These are phyloP conservation scores for Thielaviopsis ethacetica DNA, from an alignment of 2,329 filamentous ascomycete species.

Conservation along the genomic window DNA sequence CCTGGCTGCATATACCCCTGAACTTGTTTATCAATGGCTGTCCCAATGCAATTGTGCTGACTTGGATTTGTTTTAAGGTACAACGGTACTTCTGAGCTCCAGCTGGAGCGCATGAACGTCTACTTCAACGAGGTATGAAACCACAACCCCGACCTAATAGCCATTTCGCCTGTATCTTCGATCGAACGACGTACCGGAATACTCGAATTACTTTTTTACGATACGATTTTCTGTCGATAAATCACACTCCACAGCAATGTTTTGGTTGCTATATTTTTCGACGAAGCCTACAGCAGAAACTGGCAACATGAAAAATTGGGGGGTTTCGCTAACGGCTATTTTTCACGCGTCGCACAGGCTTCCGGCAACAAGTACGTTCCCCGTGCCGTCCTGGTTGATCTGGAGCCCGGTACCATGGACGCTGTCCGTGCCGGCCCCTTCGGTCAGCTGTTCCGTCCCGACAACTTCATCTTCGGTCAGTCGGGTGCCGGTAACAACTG, in stretches of 20 bases:
- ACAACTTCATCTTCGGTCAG: slow-evolving; percentile 99
- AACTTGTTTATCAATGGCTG: background rate
- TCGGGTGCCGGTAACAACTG: slow-evolving; percentile 99
- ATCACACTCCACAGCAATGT: background rate
- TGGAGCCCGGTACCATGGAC: slow-evolving; percentile 99
- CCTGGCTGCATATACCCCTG: slow-evolving; percentile 1
- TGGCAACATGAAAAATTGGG: background rate
- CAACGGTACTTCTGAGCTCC: slow-evolving; percentile 95
- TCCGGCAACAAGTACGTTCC: slow-evolving; percentile 98
- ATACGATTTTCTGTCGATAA: background rate
- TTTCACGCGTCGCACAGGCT: slow-evolving; percentile 38
- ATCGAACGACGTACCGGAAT: background rate
- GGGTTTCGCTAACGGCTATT: slow-evolving; percentile 3
- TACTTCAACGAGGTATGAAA: slow-evolving; percentile 72
- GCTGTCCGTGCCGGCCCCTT: slow-evolving; percentile 96
- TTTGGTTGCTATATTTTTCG: background rate
- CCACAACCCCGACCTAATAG: background rate
- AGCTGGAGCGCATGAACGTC: slow-evolving; percentile 99
- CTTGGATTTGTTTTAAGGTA: slow-evolving; percentile 40
- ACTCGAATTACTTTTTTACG: background rate
- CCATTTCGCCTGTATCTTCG: background rate
- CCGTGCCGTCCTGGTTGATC: slow-evolving; percentile 96
- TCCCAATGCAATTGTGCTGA: background rate
- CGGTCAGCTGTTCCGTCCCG: slow-evolving; percentile 96
- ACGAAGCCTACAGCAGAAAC: background rate